A percentile compares a stretch with the other conserved stretches of the same genome.
phyloP scores from a whole-genome alignment of 441 rosid species.

The Viola pubescens region DNA sequence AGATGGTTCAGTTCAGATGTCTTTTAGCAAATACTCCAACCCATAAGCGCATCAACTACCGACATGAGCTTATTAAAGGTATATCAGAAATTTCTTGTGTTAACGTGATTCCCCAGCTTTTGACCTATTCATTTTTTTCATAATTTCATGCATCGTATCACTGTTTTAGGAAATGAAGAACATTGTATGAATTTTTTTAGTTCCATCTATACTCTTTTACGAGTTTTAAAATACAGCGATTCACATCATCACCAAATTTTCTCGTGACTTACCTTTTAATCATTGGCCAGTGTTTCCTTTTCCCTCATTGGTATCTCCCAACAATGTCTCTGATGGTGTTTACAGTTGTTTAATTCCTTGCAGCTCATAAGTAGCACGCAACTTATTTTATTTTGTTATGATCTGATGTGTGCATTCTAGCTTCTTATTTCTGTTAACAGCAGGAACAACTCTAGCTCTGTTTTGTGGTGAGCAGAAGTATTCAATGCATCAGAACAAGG shows the following conservation, averaged over 20 bases:
- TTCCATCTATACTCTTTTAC: not conserved
- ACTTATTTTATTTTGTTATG: too few relatives aligned
- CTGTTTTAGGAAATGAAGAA: conserved; percentile 4
- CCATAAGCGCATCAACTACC: conserved; percentile 94
- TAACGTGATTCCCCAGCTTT: too few relatives aligned
- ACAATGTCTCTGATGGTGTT: too few relatives aligned
- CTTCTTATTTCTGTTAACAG: conserved; percentile 37
- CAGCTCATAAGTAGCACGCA: too few relatives aligned
- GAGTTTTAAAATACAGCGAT: too few relatives aligned
- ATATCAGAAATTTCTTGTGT: not conserved
- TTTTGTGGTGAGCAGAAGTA: conserved; percentile 97
- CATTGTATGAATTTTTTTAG: not conserved
- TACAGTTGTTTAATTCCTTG: too few relatives aligned
- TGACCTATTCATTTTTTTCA: conserved; percentile 3
- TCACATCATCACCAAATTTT: too few relatives aligned
- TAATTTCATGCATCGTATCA: conserved; percentile 1
- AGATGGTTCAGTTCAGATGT: conserved; percentile 73
- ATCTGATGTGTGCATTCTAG: conserved; percentile 13
- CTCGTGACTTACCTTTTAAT: too few relatives aligned
- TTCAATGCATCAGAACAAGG: conserved; percentile 81
- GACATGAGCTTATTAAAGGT: conserved; percentile 99
- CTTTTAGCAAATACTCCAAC: conserved; percentile 73
- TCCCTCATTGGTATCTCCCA: too few relatives aligned
- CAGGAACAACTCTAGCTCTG: conserved; percentile 85
- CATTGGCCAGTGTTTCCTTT: too few relatives aligned